Evolutionary conservation across 768 basidiomycete genomes (phyloP), one percentile per base, ranked within the genome.

Genomic region (Chalciporus sphaerocephalus): DNA sequence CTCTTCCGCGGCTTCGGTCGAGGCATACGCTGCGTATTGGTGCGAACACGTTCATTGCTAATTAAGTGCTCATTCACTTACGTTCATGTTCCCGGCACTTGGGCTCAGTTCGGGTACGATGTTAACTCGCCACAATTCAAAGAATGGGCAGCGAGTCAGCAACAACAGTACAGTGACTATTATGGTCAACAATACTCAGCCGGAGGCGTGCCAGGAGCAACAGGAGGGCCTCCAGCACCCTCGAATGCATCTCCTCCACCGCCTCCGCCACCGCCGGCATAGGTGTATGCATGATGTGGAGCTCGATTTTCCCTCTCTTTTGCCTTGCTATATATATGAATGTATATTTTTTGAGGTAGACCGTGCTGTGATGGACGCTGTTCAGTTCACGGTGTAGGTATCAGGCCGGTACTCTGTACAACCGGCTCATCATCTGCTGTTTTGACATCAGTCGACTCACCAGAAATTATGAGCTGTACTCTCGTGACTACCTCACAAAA

Each of bases 41-140:
- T 79, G 59, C 40, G 68, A 66, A 21, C 46, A 18, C n/a, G 32
- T 18, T 11, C 16, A 21, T 23, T 1, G 3, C 17, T 32, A 20
- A n/a, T 16, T 10, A 16, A 17, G 11, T 4, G 5, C n/a, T 21
- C 12, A 9, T 23, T 17, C 23, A 16, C 30, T 32, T 24, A 9
- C 6, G 44, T 20, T 40, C 12, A 13, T n/a, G 8, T n/a, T 32
- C 34, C 22, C 30, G 35, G 25, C 33, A 33, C 41, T 8, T 89
- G 88, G 88, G 83, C 88, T 49, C 82, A 84, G 5, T 89, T 87
- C 57, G 88, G 88, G 10, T 91, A 91, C 63, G 89, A 92, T 55
- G 83, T 90, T 48, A 91, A 90, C 59, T 86, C 89, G 3, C 58
- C 75, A 2, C 78, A 89, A 55, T 91, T 90, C 63, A 89, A 87